A percentile compares a stretch with the other conserved stretches of the same genome.
Conservation (phyloP, 352 stramenopile genomes). For the Phytophthora chlamydospora region DNA sequence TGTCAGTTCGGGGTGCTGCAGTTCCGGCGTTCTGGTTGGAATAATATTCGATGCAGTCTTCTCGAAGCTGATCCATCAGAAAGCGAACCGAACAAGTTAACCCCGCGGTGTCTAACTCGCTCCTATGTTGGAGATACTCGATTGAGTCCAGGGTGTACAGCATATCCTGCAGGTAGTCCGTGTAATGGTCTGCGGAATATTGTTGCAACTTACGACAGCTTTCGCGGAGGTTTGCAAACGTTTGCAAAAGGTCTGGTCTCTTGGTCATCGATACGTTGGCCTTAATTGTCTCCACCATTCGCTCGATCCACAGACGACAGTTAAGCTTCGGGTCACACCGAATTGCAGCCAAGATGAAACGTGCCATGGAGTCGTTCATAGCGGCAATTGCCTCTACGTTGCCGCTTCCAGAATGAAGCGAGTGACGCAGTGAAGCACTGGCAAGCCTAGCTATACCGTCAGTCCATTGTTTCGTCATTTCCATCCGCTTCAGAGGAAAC, state of each 20-base stretch:
- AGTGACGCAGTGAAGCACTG: background rate
- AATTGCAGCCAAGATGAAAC: background rate
- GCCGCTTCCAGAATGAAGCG: background rate
- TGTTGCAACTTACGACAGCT: constrained; percentile 3
- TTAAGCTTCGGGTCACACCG: background rate
- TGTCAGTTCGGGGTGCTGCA: background rate
- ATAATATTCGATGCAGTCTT: constrained; percentile 13
- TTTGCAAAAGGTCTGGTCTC: background rate
- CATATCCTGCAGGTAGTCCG: constrained; percentile 19
- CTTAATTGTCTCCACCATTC: constrained; percentile 7
- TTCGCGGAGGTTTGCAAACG: background rate
- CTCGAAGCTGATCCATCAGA: constrained; percentile 17
- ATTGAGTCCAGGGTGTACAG: constrained; percentile 4
- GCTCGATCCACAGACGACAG: constrained; percentile 19
- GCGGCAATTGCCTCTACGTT: background rate
- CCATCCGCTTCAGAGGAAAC: background rate
- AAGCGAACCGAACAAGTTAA: background rate
- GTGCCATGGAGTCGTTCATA: background rate
- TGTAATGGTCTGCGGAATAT: constrained; percentile 6
- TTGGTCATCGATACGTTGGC: constrained; percentile 1
- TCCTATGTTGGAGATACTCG: constrained; percentile 12
- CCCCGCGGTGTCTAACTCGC: background rate
- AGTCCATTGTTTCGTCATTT: background rate
- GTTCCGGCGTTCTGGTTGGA: background rate
- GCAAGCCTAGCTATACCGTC: background rate